Percentiles rank a stretch among this genome's conserved stretches.
phyloP scores from a whole-genome alignment of 1,139 yeast genomes.

The Ogataea hybrid region DNA sequence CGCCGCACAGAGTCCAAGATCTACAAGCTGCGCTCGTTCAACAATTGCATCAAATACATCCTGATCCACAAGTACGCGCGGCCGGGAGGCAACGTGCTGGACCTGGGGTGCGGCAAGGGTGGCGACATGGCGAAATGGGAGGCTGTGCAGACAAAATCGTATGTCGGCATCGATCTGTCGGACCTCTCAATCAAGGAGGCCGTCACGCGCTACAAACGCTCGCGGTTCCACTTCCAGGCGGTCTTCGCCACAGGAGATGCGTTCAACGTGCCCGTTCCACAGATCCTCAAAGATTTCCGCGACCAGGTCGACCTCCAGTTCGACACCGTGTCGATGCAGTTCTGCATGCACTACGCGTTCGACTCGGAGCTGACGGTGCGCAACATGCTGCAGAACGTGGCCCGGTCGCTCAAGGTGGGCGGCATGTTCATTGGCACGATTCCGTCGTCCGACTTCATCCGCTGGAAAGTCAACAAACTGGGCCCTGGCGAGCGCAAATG shows the following conservation, averaged over 20 bases:
- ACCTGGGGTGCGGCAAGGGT: slow-evolving; percentile 96
- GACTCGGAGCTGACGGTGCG: slow-evolving; percentile 80
- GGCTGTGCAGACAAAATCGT: slow-evolving; percentile 67
- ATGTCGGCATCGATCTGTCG: slow-evolving; percentile 89
- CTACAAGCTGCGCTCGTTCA: slow-evolving; percentile 81
- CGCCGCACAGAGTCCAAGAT: slow-evolving; percentile 80
- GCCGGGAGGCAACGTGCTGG: slow-evolving; percentile 60
- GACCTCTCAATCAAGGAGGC: slow-evolving; percentile 89
- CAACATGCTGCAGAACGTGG: slow-evolving; percentile 67
- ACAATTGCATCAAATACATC: slow-evolving; percentile 87
- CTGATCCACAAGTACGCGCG: slow-evolving; percentile 68
- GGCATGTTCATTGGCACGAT: slow-evolving; percentile 92
- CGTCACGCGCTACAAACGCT: slow-evolving; percentile 59
- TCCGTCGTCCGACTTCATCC: slow-evolving; percentile 86
- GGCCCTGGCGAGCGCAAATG: slow-evolving; percentile 56
- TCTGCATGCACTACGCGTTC: slow-evolving; percentile 92
- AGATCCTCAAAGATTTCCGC: slow-evolving; percentile 54
- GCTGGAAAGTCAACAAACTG: slow-evolving; percentile 55
- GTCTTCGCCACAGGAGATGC: slow-evolving; percentile 92
- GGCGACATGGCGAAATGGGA: slow-evolving; percentile 94
- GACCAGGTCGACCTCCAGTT: slow-evolving; percentile 75
- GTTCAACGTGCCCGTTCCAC: slow-evolving; percentile 66
- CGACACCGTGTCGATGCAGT: slow-evolving; percentile 85
- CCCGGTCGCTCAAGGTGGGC: slow-evolving; percentile 72
- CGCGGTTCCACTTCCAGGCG: slow-evolving; percentile 63